Evolutionary conservation across 495 filamentous ascomycete genomes (phyloP), one percentile per base, ranked within the genome.

Genomic region (Neurospora tetrasperma): DNA sequence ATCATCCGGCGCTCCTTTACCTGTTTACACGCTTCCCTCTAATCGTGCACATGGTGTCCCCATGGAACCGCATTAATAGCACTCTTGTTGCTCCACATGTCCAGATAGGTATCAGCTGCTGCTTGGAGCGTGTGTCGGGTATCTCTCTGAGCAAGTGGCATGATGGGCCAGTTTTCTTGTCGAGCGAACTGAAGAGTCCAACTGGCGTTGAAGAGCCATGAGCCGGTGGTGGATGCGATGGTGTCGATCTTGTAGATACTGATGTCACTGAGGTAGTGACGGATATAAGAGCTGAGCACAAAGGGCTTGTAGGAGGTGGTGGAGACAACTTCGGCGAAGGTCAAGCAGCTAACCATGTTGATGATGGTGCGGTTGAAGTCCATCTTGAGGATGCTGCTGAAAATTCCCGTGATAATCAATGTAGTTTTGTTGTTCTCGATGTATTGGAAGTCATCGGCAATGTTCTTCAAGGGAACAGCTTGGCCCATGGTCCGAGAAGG

Each of bases 201-300:
- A 31, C 78, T 76, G 38, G 83, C 79, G 75, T 84, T 77, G 74
- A 85, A 85, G 4, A 84, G 71, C 83, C 82, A 84, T 31, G 80
- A 80, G 38, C 77, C 77, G 0, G 80, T 82, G 5, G 82, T 82
- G 2, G 82, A 80, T 7, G 79, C 81, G 72, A 83, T 73, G 27
- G 78, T 74, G 76, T 85, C 83, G 59, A 85, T 79, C 27, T 82
- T 74, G 20, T 75, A 78, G 23, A 77, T 71, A 54, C 74, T 78
- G 43, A 75, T 75, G 27, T 76, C 77, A 6, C 71, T 72, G 0
- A 72, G 72, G 71, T 77, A 73, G 74, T 82, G 82, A 12, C 76
- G 79, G 72, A 85, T 80, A 73, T 84, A 82, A 3, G 81, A 81
- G n/a, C 83, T 82, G 48, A 84, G 82, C 2, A 85, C 82, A 46